Evolutionary conservation across 192 early-diverging fungal species (phyloP), one percentile per base, ranked within the genome.

Genomic region (Coemansia sp.): DNA sequence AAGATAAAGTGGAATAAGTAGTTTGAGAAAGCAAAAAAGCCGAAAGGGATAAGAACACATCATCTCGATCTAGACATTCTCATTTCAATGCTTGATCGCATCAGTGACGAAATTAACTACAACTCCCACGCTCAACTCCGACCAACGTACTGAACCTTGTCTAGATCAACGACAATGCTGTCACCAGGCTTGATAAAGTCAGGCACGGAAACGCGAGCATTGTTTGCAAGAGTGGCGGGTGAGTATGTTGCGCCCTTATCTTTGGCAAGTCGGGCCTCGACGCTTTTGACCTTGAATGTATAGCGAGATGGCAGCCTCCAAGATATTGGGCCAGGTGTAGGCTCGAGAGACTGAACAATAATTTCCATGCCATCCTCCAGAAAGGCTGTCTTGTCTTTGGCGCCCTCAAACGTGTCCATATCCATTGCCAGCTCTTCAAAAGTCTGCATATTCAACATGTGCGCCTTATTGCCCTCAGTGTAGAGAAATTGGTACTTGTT

Each of bases 151-250:
- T 75, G 81, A 26, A 83, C 64, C 14, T 85, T 76, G 19, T 85
- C 75, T 12, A 92, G 69, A 73, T 93, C 88, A 24, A 95, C 85
- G 2, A 89, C 51, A 21, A 95, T 84, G 47, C 70, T 80, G 32
- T 95, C 93, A 25, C 91, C 92, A 12, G 78, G 72, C 64, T 89
- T 86, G 25, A 94, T 83, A 85, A 94, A 94, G 65, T 91, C 88
- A 10, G 93, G 93, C 7, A 95, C 89, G 67, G 77, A 78, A 16
- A 95, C 81, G 38, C 73, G 81, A 26, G 82, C 83, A 5, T 88
- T 90, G 49, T 87, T 87, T 21, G 84, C 82, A 14, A 94, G 73
- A 16, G 70, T 74, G 12, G 90, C 91, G 4, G 82, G 76, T 61
- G 89, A 86, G 59, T 81, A 90, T 0, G 84, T 84, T 5, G 89